phyloP scores from a whole-genome alignment of 345 rosid species.

The Diplotaxis tenuifolia region DNA sequence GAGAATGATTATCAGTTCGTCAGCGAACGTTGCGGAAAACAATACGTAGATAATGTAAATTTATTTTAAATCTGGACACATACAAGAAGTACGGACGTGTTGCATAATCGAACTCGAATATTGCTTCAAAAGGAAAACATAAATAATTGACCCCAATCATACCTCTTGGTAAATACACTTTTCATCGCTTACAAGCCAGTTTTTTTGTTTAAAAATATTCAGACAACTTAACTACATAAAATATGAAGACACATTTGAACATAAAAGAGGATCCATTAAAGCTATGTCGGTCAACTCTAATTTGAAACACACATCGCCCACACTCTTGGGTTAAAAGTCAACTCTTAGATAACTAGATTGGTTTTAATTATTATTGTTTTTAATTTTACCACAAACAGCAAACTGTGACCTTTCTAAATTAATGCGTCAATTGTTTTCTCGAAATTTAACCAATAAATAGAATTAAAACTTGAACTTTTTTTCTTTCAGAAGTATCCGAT shows the following conservation, averaged over 20 bases:
- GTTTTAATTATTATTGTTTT: too few relatives aligned
- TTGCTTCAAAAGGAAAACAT: neutral
- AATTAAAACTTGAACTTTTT: too few relatives aligned
- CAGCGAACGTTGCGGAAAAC: neutral
- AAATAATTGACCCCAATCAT: neutral
- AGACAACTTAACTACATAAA: too few relatives aligned
- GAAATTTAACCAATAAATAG: too few relatives aligned
- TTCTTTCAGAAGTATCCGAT: too few relatives aligned
- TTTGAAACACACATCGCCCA: neutral
- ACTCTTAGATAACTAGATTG: neutral
- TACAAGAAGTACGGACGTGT: constrained; percentile 12
- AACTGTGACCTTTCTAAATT: too few relatives aligned
- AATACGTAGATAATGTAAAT: too few relatives aligned
- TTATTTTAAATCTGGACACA: neutral
- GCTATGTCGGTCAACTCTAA: neutral
- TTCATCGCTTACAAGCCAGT: neutral
- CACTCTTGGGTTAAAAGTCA: neutral
- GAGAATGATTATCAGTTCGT: too few relatives aligned
- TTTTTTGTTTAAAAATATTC: neutral
- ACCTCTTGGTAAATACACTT: neutral
- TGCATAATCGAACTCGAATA: constrained; percentile 4
- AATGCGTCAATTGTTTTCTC: too few relatives aligned
- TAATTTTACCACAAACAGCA: too few relatives aligned
- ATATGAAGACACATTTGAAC: neutral
- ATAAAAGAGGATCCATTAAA: neutral